phyloP scores from a whole-genome alignment of 1,284 basidiomycete genomes.

The Apiotrichum porosum region DNA sequence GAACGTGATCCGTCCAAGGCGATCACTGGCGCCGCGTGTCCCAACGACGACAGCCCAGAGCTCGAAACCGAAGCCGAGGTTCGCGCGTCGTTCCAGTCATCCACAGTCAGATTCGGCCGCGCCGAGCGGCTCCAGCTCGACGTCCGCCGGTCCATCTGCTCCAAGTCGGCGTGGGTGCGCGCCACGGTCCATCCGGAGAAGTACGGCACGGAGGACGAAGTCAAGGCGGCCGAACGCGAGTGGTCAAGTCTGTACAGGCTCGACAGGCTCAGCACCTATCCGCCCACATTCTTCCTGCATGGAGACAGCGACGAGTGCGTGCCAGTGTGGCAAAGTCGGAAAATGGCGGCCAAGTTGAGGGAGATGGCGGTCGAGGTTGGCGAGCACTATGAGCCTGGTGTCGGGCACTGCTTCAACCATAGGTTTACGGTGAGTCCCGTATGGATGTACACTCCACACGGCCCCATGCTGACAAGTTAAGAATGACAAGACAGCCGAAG shows the following conservation, averaged over 20 bases:
- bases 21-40: background rate
- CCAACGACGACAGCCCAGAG: background rate
- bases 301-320: slow-evolving; percentile 23
- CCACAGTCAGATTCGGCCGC: slow-evolving; percentile 10
- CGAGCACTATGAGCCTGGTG: slow-evolving; percentile 15
- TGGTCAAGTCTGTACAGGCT: slow-evolving; percentile 7
- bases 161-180: background rate
- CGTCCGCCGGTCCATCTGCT: background rate
- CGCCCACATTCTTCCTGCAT: slow-evolving; percentile 30
- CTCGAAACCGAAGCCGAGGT: background rate
- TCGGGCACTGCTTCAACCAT: slow-evolving; percentile 24
- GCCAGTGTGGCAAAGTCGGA: slow-evolving; percentile 15
- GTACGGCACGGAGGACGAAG: slow-evolving; percentile 4
- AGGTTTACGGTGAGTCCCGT: slow-evolving; percentile 21
- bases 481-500: slow-evolving; percentile 11
- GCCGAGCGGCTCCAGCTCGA: slow-evolving; percentile 5
- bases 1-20: slow-evolving; percentile 8
- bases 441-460: too few relatives aligned
- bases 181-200: slow-evolving; percentile 1
- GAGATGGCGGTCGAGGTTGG: slow-evolving; percentile 12
- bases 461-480: background rate
- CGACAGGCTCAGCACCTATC: slow-evolving; percentile 8
- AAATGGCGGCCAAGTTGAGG: slow-evolving; percentile 19
- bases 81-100: background rate
- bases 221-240: slow-evolving; percentile 7